A percentile compares a stretch with the other conserved stretches of the same genome.
Conservation (phyloP, 169 alveolate genomes). For the Cryptosporidium viatorum region DNA sequence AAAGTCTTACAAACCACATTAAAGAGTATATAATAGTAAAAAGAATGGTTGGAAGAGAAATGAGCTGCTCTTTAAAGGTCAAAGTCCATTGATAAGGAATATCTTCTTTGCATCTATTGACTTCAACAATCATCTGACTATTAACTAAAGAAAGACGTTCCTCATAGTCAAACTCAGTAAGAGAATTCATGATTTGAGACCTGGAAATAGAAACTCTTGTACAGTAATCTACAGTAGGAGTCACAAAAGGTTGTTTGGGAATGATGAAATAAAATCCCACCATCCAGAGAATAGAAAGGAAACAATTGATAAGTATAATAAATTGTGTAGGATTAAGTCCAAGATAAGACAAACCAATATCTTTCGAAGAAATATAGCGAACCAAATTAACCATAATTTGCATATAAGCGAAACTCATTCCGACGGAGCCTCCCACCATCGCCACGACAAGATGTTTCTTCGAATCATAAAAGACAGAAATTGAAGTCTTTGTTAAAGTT, state of each 20-base stretch:
- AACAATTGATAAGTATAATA: slow-evolving; percentile 17
- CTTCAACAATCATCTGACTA: slow-evolving; percentile 26
- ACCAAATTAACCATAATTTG: slow-evolving; percentile 47
- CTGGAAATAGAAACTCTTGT: slow-evolving; percentile 56
- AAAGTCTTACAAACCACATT: slow-evolving; percentile 63
- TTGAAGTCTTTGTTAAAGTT: slow-evolving; percentile 37
- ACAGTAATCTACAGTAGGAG: slow-evolving; percentile 44
- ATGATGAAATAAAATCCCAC: slow-evolving; percentile 33
- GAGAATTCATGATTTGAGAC: slow-evolving; percentile 11
- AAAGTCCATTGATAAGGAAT: slow-evolving; percentile 56
- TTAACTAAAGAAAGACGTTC: slow-evolving; percentile 13
- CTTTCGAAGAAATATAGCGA: slow-evolving; percentile 5
- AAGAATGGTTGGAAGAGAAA: slow-evolving; percentile 31
- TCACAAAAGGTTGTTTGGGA: slow-evolving; percentile 54
- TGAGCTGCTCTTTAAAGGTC: slow-evolving; percentile 35
- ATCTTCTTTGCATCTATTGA: slow-evolving; percentile 62
- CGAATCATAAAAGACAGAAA: slow-evolving; percentile 64
- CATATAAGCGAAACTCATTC: slow-evolving; percentile 59
- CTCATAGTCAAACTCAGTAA: slow-evolving; percentile 17
- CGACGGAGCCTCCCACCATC: slow-evolving; percentile 69
- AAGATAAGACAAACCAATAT: neutral
- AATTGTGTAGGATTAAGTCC: slow-evolving; percentile 41
- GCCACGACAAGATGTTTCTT: slow-evolving; percentile 58
- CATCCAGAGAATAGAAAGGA: slow-evolving; percentile 38
- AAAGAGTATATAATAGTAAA: slow-evolving; percentile 57